Percentiles rank a stretch among this genome's conserved stretches.
These are phyloP conservation scores for Camelina laxa DNA, from an alignment of 345 rosid genomes.

Conservation along the genomic window DNA sequence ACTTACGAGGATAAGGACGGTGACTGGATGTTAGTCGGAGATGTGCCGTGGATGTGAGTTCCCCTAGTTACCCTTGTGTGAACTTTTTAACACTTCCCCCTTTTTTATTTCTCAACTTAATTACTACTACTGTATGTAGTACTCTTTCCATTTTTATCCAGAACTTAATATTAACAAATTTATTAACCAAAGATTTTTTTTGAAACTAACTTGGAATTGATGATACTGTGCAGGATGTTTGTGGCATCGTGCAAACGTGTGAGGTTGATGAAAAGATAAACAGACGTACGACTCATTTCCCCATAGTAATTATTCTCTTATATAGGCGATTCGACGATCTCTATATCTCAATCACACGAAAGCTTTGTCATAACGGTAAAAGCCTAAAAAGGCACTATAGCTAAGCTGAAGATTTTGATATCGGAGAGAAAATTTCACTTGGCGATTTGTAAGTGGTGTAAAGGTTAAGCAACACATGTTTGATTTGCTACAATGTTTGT, in stretches of 20 bases:
- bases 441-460: too few species aligned
- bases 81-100: background rate
- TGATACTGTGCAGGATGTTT: constrained; percentile 60
- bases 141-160: background rate
- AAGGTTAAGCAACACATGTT: background rate
- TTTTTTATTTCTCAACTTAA: background rate
- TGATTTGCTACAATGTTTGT: background rate
- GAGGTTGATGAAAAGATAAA: constrained; percentile 57
- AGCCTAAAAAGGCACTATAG: background rate
- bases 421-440: background rate
- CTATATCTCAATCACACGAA: too few species aligned
- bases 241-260: constrained; percentile 72
- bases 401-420: background rate
- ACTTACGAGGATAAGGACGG: constrained; percentile 85
- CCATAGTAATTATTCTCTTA: too few species aligned
- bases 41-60: constrained; percentile 91
- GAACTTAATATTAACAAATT: background rate
- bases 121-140: background rate
- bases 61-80: background rate
- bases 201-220: constrained; percentile 2
- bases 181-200: background rate
- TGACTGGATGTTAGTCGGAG: constrained; percentile 91
- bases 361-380: background rate
- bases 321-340: too few species aligned
- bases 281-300: too few species aligned